Base-by-base conservation (phyloP, 2,329 filamentous ascomycete genomes). In the Scedosporium boydii region DNA sequence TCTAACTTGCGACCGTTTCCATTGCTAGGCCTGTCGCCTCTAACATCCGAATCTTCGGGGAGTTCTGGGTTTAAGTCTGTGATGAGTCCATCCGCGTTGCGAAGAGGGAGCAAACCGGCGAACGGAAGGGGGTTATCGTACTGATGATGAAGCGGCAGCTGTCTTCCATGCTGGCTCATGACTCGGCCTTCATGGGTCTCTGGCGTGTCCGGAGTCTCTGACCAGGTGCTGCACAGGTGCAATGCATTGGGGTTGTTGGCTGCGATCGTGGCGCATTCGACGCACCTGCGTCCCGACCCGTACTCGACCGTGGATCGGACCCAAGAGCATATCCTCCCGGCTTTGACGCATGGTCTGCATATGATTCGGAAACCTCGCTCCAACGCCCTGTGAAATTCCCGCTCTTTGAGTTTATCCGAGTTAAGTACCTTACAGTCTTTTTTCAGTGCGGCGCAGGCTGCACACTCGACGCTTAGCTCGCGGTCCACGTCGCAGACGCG, bases 401-500 rank as follows among this genome's bases (percentile, higher is more conserved):
- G 41, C 16, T 23, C 7, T 1, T 23, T 2, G 41, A 60, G 58
- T 2, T 1, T 10, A n/a, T 23, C 14, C 14, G 58, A 60, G 23
- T 23, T 3, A n/a, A 27, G 21, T n/a, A 60, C 58, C 1, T 16
- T 21, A 46, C 59, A 61, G 2, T 2, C 27, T 29, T 27, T 34
- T 5, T 18, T 26, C 4, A 53, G 7, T 9, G 59, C 27, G 26
- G 6, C 12, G 46, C 59, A 61, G 46, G 44, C n/a, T 16, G 59
- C 21, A 38, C 59, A 61, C 26, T 21, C 3, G 16, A 61, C 26
- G 44, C 14, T 18, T 21, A 61, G 34, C 42, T 53, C 23, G 10
- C 59, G 48, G 26, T 63, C 62, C 29, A 42, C 58, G 29, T 63
- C 62, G 59, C 62, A 63, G 48, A 48, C 14, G 12, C 27, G 38